Evolutionary conservation across 176 grass and related monocot genomes (phyloP), one percentile per base, ranked within the genome.

Genomic region (Pharus latifolius): DNA sequence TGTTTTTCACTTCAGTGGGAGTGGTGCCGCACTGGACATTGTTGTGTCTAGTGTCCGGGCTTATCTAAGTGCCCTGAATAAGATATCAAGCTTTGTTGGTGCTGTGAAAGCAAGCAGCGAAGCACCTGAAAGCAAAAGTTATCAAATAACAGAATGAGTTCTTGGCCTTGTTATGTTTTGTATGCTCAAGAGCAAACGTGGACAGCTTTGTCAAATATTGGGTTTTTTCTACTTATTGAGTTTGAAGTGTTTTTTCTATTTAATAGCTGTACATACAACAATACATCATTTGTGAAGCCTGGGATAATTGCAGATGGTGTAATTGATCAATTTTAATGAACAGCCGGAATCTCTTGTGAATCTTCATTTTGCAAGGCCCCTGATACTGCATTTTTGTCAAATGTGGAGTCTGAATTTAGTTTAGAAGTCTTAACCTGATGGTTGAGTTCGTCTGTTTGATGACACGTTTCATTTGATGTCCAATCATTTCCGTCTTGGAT

Each of bases 1-100:
- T 64, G 41, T 3, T 7, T 75, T 84, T 74, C 17, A 65, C 48
- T 72, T 74, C 85, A 92, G 89, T 80, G 93, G 93, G 77, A 98
- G 89, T 2, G 94, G 89, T 16, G 78, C 87, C 2, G 65, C 74
- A 17, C 64, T 98, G 86, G 94, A 97, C 49, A 64, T 92, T 41
- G 93, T 90, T 1, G 86, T 98, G 38, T 93, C 89, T 15, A 98
- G 89, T 28, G 72, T 98, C 27, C 82, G 89, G 74, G 94, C 94
- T 30, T 98, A 92, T 69, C 53, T 98, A 40, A 90, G 83, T 55
- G 93, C 93, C 37, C 45, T 97, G 28, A 97, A 97, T 56, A 97
- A 92, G 74, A 93, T 98, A 75, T 75, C 83, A 43, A 91, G 94
- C 65, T 90, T 90, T 56, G 69, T 84, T 37, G 77, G 80, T 5